Conservation (phyloP, 345 rosid genomes). For the Eucalyptus erythrocorys region DNA sequence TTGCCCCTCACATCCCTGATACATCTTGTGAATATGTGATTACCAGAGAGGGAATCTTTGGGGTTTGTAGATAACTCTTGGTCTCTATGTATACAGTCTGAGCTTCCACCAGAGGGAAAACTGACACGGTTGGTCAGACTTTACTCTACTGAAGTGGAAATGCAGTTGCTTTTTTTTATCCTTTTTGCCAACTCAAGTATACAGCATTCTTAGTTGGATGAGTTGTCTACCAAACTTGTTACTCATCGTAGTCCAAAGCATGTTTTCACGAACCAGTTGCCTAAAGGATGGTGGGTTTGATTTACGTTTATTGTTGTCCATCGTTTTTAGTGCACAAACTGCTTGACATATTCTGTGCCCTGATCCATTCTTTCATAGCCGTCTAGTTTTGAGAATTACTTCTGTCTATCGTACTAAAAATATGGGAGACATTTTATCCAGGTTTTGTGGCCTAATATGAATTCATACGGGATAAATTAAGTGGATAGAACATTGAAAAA, state of each 20-base stretch:
- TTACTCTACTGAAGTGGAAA: background rate
- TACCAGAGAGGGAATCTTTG: constrained; percentile 43
- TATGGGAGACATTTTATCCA: background rate
- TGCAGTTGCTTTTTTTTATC: background rate
- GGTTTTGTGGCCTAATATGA: background rate
- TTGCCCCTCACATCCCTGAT: constrained; percentile 61
- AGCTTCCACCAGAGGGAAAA: background rate
- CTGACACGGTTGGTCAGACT: background rate
- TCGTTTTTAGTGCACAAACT: background rate
- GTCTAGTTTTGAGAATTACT: background rate
- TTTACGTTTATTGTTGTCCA: background rate
- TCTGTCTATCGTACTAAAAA: background rate
- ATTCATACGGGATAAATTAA: background rate
- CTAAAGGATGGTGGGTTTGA: background rate
- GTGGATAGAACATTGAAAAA: background rate
- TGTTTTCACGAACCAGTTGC: background rate
- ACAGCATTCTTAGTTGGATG: background rate
- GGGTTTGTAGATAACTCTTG: constrained; percentile 5
- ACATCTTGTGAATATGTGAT: constrained; percentile 58
- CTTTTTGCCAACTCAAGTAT: background rate
- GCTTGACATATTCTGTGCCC: background rate
- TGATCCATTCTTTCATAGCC: background rate
- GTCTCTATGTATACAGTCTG: background rate
- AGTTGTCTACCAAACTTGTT: background rate
- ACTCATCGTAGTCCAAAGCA: background rate